Evolutionary conservation across 495 filamentous ascomycete genomes (phyloP), one percentile per base, ranked within the genome.

Genomic region (Schizothecium vesticola): DNA sequence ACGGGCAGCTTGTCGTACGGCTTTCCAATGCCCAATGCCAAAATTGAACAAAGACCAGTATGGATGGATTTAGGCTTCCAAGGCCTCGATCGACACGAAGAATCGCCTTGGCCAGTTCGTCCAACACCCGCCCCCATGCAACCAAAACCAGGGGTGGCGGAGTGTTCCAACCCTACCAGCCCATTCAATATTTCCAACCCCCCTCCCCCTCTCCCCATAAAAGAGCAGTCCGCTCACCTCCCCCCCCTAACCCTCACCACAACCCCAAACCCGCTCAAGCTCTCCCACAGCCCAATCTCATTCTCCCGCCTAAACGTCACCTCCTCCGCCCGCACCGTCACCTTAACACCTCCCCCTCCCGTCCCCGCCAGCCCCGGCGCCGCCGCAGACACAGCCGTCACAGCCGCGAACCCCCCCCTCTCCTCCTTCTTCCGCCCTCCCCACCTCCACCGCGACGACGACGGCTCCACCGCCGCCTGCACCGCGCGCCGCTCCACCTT

Each of bases 231-330:
- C n/a, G n/a, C 7, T 51, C 6, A 51, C 43, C 43, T 51, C 43
- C 43, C 43, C 36, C 43, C 63, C 19, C 26, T 11, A 9, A 84
- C 72, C 6, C 69, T 71, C 2, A 86, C 74, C 22, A 87, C 79
- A 72, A 86, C 75, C 13, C 78, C 83, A 72, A 78, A 86, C 0
- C 85, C 86, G 1, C 70, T 78, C 67, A 73, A 64, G n/a, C 80
- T 85, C 67, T 86, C 84, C 72, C 79, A 82, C 11, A 88, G 69
- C 0, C 86, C 86, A 67, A 86, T 76, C 4, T 80, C 79, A 67
- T 85, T 88, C 76, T 85, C 81, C 57, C 71, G 75, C 23, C 84
- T 71, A 67, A 88, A 85, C 2, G 80, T 80, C 11, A 86, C 78
- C 67, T 87, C 86, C 24, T 86, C 77, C 12, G 81, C 83, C 22